Evolutionary conservation across 2,329 filamentous ascomycete genomes (phyloP), one percentile per base, ranked within the genome.

Genomic region (Cercospora beticola): DNA sequence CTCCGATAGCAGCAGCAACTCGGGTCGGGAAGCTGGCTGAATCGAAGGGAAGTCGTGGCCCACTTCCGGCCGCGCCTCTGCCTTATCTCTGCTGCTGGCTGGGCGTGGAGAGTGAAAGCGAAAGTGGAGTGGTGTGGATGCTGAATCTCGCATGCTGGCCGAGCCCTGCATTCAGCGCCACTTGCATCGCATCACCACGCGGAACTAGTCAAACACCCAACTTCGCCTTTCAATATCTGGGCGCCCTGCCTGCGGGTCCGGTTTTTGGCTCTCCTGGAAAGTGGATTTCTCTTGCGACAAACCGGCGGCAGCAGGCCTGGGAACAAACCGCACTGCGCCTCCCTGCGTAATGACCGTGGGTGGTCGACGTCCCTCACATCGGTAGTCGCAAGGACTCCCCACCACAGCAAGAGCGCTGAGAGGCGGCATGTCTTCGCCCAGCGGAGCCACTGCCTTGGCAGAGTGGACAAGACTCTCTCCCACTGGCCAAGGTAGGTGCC

Each of bases 371-470:
- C 12, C 33, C 33, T 40, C 33, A 57, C n/a, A 14, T 30, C 54
- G 54, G 54, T 26, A 57, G 18, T 56, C 52, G 52, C 52, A 40
- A 40, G 14, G 14, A 8, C 30, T 30, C 52, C 23, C 52, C 52
- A 56, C 52, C 23, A 21, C 52, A 56, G 52, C 52, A n/a, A 56
- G 52, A 56, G 52, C 52, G 52, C 52, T 56, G 58, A 61, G 58
- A 61, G 59, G 59, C 59, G 59, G 36, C 16, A 49, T 12, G 59
- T 28, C 31, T 21, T 46, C 40, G 59, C 59, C 59, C 59, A 49
- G 59, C 59, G 59, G 59, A 62, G 59, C 59, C 54, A 57, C 54
- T 1, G 54, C 6, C 54, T 58, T 58, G 54, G 54, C 54, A 58
- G 54, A 58, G 26, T 28, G 54, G 54, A 57, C 49, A 54, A 26